Percentiles rank a stretch among this genome's conserved stretches.
Evolutionary conservation across 768 basidiomycete genomes (phyloP).

Genomic region (Auricularia auricula-judae): DNA sequence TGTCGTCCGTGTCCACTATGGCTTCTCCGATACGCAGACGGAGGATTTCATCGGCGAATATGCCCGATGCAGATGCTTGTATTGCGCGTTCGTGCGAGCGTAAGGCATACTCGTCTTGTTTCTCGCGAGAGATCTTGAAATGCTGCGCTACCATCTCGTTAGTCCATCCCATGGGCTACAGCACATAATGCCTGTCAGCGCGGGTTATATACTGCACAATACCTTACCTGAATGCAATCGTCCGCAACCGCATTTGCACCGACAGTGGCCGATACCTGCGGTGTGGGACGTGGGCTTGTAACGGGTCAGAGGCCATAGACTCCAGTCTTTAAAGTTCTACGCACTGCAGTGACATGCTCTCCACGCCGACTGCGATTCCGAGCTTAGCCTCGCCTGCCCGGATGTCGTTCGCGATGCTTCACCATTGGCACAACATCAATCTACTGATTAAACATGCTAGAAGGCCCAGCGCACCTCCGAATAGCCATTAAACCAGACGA

Average conservation of each 20-base stretch:
- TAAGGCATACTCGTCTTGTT: constrained; percentile 84
- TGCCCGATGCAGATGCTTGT: constrained; percentile 55
- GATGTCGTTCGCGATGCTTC: constrained; percentile 74
- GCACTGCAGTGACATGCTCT: constrained; percentile 76
- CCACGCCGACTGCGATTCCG: constrained; percentile 74
- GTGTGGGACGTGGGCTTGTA: constrained; percentile 61
- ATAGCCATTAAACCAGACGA: constrained; percentile 94
- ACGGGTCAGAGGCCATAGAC: neutral
- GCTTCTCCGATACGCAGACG: constrained; percentile 56
- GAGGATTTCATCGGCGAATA: constrained; percentile 82
- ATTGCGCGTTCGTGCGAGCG: constrained; percentile 74
- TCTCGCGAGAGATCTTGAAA: constrained; percentile 60
- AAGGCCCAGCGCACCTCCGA: constrained; percentile 26
- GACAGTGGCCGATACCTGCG: constrained; percentile 49
- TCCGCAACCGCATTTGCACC: constrained; percentile 50
- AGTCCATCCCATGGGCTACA: constrained; percentile 89
- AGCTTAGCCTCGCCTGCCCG: constrained; percentile 72
- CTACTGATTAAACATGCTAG: neutral
- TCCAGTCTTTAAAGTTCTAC: constrained; percentile 14
- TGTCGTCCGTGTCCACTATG: constrained; percentile 67
- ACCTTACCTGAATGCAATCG: constrained; percentile 60
- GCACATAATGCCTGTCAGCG: neutral
- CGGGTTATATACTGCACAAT: neutral
- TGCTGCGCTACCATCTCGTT: constrained; percentile 77
- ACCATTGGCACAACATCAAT: neutral